A percentile compares a stretch with the other conserved stretches of the same genome.
phyloP scores from a whole-genome alignment of 192 early-diverging fungal genomes.

The Pecoramyces ruminantium region DNA sequence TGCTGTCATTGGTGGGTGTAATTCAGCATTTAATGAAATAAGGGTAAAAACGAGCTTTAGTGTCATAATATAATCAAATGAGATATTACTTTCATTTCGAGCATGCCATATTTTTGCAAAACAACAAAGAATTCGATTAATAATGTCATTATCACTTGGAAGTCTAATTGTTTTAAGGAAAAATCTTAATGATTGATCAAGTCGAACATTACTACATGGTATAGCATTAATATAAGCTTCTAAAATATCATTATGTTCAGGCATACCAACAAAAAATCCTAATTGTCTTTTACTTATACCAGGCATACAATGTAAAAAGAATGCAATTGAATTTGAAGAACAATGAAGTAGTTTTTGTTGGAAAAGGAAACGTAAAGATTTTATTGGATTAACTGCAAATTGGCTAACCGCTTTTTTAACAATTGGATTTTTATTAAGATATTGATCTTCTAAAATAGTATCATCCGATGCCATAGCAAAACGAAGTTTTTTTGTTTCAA shows the following conservation, averaged over 20 bases:
- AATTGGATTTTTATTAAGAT: constrained; percentile 13
- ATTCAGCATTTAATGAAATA: constrained; percentile 38
- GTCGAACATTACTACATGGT: constrained; percentile 23
- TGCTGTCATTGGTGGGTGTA: constrained; percentile 15
- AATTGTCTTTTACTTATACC: constrained; percentile 36
- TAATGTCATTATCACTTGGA: constrained; percentile 20
- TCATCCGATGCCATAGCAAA: not conserved
- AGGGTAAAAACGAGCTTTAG: constrained; percentile 44
- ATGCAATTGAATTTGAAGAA: constrained; percentile 40
- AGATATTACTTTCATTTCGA: constrained; percentile 33
- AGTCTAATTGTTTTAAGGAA: constrained; percentile 29
- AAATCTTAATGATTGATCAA: constrained; percentile 42
- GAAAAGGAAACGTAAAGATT: constrained; percentile 34
- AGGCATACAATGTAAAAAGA: constrained; percentile 47
- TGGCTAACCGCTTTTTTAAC: constrained; percentile 36
- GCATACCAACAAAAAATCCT: constrained; percentile 31
- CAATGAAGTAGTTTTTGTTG: constrained; percentile 28
- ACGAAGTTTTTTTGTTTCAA: not conserved
- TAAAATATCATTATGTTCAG: constrained; percentile 32
- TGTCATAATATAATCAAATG: constrained; percentile 29
- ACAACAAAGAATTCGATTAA: constrained; percentile 32
- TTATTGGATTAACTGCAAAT: constrained; percentile 35
- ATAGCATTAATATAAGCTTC: constrained; percentile 33
- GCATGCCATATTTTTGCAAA: constrained; percentile 47
- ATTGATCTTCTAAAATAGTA: not conserved